Evolutionary conservation across 2,329 filamentous ascomycete species (phyloP).

Genomic region (Stachybotrys elegans): DNA sequence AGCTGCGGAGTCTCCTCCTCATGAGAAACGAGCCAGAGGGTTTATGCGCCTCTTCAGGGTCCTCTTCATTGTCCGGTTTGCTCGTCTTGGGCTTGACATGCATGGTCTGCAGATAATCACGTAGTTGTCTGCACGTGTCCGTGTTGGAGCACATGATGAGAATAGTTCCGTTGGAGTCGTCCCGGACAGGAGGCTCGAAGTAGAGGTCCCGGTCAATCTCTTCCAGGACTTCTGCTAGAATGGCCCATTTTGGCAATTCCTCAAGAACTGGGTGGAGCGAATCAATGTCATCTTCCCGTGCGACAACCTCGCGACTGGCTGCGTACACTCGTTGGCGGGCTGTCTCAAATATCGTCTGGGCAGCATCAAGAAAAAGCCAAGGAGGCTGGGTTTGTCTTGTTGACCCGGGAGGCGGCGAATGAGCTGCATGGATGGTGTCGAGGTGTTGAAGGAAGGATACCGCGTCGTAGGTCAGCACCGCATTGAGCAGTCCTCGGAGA

Average conservation of each 20-base stretch:
- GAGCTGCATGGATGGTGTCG: slow-evolving; percentile 88
- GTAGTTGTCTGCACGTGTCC: slow-evolving; percentile 78
- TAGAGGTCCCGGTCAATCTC: slow-evolving; percentile 92
- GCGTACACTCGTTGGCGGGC: slow-evolving; percentile 85
- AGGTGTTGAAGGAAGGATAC: slow-evolving; percentile 90
- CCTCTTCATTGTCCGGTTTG: slow-evolving; percentile 15
- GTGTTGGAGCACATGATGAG: slow-evolving; percentile 94
- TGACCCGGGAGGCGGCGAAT: slow-evolving; percentile 81
- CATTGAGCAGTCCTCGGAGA: slow-evolving; percentile 76
- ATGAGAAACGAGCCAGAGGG: slow-evolving; percentile 84
- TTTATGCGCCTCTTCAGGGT: slow-evolving; percentile 48
- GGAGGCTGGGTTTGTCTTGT: slow-evolving; percentile 86
- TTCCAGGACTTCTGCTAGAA: slow-evolving; percentile 83
- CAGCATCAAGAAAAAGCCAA: slow-evolving; percentile 93
- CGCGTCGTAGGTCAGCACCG: slow-evolving; percentile 77
- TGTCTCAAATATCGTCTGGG: slow-evolving; percentile 88
- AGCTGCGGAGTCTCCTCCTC: slow-evolving; percentile 78
- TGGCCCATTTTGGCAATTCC: slow-evolving; percentile 88
- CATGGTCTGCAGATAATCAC: slow-evolving; percentile 91
- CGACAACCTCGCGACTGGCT: slow-evolving; percentile 52
- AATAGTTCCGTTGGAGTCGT: slow-evolving; percentile 87
- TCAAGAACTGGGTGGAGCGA: slow-evolving; percentile 78
- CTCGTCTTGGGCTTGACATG: slow-evolving; percentile 58
- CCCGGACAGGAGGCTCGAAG: slow-evolving; percentile 68
- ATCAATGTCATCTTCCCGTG: slow-evolving; percentile 44